A percentile compares a stretch with the other conserved stretches of the same genome.
Conservation (phyloP, 2,329 filamentous ascomycete species). For the Emmonsiellopsis sp. region DNA sequence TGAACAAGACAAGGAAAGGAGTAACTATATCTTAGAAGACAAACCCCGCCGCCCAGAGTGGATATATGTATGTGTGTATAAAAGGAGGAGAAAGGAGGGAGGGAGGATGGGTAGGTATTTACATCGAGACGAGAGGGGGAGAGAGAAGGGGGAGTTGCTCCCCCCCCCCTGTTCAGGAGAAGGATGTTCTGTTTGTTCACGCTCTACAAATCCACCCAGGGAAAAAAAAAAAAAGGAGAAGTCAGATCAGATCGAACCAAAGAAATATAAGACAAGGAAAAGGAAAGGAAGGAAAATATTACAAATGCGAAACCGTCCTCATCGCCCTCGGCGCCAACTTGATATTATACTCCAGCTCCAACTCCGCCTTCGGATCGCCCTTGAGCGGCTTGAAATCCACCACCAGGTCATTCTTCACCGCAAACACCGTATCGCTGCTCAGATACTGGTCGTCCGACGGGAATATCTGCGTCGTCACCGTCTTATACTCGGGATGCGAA, state of each 20-base stretch:
- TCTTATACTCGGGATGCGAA: conserved; percentile 47
- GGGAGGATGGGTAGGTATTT: too few relatives aligned
- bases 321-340: conserved; percentile 38
- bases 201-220: too few relatives aligned
- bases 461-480: conserved; percentile 50
- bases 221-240: background rate
- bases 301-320: background rate
- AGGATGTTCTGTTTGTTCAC: too few relatives aligned
- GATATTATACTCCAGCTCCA: conserved; percentile 56
- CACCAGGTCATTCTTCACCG: conserved; percentile 52
- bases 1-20: too few relatives aligned
- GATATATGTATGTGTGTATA: too few relatives aligned
- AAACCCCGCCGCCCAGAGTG: too few relatives aligned
- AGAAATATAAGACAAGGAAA: background rate
- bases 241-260: background rate
- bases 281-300: background rate
- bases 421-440: conserved; percentile 50
- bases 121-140: too few relatives aligned
- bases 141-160: too few relatives aligned
- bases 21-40: too few relatives aligned
- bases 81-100: too few relatives aligned
- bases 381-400: conserved; percentile 47
- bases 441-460: conserved; percentile 50
- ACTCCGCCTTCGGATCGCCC: conserved; percentile 42
- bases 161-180: too few relatives aligned